Evolutionary conservation across 805 yeast genomes (phyloP).

Genomic region (Yarrowia sp.): DNA sequence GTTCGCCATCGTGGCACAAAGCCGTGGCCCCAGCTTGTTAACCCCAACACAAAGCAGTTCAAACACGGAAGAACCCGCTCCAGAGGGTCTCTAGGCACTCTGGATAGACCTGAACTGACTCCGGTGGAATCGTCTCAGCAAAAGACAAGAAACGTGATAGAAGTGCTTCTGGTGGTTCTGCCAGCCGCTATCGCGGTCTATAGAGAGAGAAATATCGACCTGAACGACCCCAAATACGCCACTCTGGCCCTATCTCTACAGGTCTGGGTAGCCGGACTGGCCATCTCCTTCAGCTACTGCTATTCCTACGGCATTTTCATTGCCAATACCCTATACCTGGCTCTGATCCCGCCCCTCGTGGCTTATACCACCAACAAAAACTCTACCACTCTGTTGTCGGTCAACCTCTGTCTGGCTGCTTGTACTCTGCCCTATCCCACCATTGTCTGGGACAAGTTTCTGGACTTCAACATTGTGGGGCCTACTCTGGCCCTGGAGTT

Average conservation of each 20-base stretch:
- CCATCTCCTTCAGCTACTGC: conserved; percentile 28
- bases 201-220: conserved; percentile 1
- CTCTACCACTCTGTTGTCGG: background rate
- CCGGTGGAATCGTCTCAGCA: conserved; percentile 12
- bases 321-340: conserved; percentile 25
- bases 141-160: conserved; percentile 17
- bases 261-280: conserved; percentile 25
- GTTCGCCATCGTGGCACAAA: conserved; percentile 8
- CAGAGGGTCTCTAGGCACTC: conserved; percentile 10
- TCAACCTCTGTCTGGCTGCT: conserved; percentile 28
- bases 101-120: conserved; percentile 15
- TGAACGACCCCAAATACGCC: conserved; percentile 6
- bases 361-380: conserved; percentile 20
- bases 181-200: conserved; percentile 32
- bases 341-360: conserved; percentile 25
- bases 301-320: background rate
- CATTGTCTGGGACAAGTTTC: conserved; percentile 11
- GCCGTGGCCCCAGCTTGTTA: conserved; percentile 16
- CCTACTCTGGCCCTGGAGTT: conserved; percentile 26
- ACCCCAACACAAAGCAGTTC: conserved; percentile 10
- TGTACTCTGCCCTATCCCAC: conserved; percentile 15
- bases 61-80: conserved; percentile 23
- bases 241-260: conserved; percentile 8
- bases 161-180: conserved; percentile 19
- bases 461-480: conserved; percentile 17